Evolutionary conservation across 176 grass and related monocot genomes (phyloP).

Genomic region (Rhynchospora pubera): DNA sequence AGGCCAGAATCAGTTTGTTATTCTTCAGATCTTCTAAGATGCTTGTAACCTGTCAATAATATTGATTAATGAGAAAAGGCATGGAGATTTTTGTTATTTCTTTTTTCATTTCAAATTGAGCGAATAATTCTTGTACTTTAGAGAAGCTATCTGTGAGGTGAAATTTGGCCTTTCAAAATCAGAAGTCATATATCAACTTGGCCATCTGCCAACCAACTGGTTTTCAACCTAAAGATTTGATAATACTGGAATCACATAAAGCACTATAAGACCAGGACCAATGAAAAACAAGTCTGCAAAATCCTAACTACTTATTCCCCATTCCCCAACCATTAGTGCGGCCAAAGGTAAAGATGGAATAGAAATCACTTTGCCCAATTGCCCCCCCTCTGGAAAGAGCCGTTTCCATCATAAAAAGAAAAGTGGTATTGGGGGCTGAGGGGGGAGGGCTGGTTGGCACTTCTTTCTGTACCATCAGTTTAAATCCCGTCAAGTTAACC

Average conservation of each 20-base stretch:
- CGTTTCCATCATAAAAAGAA: neutral
- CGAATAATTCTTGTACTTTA: neutral
- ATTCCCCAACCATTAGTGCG: neutral
- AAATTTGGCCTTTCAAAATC: neutral
- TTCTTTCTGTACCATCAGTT: neutral
- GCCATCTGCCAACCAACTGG: neutral
- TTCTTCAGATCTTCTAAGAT: constrained; percentile 75
- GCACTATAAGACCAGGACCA: neutral
- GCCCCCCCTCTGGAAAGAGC: neutral
- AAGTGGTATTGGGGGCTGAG: too few relatives aligned
- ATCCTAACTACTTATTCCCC: neutral
- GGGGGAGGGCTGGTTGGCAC: too few relatives aligned
- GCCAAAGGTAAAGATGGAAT: constrained; percentile 6
- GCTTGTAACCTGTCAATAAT: constrained; percentile 46
- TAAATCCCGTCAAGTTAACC: neutral
- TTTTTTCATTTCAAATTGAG: neutral
- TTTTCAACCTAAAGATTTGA: constrained; percentile 10
- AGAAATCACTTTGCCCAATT: neutral
- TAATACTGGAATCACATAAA: neutral
- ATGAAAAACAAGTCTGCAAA: neutral
- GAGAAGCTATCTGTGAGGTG: neutral
- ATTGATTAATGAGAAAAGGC: neutral
- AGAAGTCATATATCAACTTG: neutral
- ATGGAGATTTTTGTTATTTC: neutral
- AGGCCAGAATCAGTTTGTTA: constrained; percentile 13